Percentiles rank a stretch among this genome's conserved stretches.
Conservation (phyloP, 768 basidiomycete genomes). For the Glaciozyma martinii region DNA sequence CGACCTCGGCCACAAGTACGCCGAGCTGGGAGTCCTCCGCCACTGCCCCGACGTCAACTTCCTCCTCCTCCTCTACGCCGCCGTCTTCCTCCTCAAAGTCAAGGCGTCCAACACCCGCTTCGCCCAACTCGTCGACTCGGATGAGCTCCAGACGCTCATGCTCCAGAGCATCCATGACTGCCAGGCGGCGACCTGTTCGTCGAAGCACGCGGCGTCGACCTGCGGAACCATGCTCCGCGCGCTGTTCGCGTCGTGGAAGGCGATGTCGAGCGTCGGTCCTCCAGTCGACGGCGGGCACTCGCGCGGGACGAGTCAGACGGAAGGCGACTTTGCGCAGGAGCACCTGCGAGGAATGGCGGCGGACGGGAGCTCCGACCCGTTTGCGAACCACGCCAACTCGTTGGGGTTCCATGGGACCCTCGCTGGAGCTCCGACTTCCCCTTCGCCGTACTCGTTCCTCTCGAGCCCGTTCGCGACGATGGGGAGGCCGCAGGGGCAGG, state of each 20-base stretch:
- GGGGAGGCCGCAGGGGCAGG: slow-evolving; percentile 2
- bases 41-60: slow-evolving; percentile 29
- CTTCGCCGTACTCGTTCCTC: not conserved
- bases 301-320: too few relatives aligned
- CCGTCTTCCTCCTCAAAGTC: slow-evolving; percentile 29
- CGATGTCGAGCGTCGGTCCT: slow-evolving; percentile 9
- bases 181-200: slow-evolving; percentile 3
- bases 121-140: slow-evolving; percentile 13
- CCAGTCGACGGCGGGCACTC: not conserved
- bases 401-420: not conserved
- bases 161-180: slow-evolving; percentile 18
- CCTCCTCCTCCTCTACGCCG: slow-evolving; percentile 27
- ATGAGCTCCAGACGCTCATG: slow-evolving; percentile 18
- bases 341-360: not conserved
- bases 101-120: slow-evolving; percentile 26
- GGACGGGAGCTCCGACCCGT: not conserved
- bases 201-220: slow-evolving; percentile 16
- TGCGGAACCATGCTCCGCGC: slow-evolving; percentile 12
- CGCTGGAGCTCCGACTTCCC: not conserved
- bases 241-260: slow-evolving; percentile 19
- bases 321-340: not conserved
- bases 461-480: slow-evolving; percentile 5
- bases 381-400: not conserved
- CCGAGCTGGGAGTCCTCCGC: slow-evolving; percentile 18
- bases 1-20: slow-evolving; percentile 19